Evolutionary conservation across 2,329 filamentous ascomycete species (phyloP), one percentile per base, ranked within the genome.

Genomic region (Chlorencoelia australis): DNA sequence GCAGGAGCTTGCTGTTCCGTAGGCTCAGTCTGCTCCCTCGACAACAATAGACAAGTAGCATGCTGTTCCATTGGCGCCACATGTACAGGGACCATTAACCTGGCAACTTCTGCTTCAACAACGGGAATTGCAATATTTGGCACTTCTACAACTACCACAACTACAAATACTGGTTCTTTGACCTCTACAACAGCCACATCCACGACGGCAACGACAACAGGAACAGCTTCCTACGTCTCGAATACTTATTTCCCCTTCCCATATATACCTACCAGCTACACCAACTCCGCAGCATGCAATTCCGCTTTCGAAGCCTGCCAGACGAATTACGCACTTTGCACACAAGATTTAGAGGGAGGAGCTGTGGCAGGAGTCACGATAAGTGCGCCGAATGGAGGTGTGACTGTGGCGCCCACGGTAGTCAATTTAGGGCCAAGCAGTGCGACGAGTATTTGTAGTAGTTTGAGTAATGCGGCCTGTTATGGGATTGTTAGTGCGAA

Each of bases 181-280:
- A 37, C 39, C 4, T 40, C 44, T 8, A 43, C 33, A 6, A 37
- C 45, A 2, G 33, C 34, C 4, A 17, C 32, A 11, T 24, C 33
- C 1, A 32, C 40, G 3, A 47, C 45, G 13, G 34, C 41, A 8
- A 42, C 46, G 5, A 33, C 33, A 16, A 41, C 41, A 3, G 55
- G 57, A 14, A 50, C 58, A 2, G 60, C 61, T 14, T 71, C 71
- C 21, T 74, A 65, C 50, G 71, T 78, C 13, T 56, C 64, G 27
- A 78, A 79, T 52, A 47, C 60, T 17, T 76, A 69, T 55, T 79
- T 76, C 53, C 65, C 69, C 8, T 79, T 77, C 53, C 74, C 74
- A 2, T 71, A 71, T 49, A 64, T 75, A 34, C 41, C 52, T 30
- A 73, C 68, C 1, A 64, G 63, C 9, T 75, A 73, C 43, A 51